Base-by-base conservation (phyloP, 2,329 filamentous ascomycete species). In the Penicillium polonicum region DNA sequence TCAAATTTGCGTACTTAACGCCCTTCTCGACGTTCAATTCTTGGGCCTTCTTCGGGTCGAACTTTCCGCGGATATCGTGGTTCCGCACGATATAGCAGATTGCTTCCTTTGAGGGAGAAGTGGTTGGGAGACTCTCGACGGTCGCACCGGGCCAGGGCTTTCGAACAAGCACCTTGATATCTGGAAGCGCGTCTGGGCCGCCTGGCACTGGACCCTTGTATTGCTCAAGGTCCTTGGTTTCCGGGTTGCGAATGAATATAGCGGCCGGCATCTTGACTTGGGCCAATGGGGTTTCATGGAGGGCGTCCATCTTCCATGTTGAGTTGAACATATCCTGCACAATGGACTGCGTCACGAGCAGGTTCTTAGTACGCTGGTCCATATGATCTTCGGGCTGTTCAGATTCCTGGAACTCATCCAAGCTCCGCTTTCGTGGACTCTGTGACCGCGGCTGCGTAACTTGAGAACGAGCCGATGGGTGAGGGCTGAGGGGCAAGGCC, bases 1-100 rank as follows among this genome's bases (percentile, higher is more conserved):
- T 80, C 43, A 99, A 79, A 13, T 72, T 67, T 36, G 79, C 79
- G 72, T 82, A 95, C 48, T 87, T 78, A 0, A 64, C 71, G 2
- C 85, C 86, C 52, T 79, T 82, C 21, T 77, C 75, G 0, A 97
- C 83, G 1, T 88, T 88, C 2, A 92, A 76, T 29, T 78, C 79
- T 60, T 78, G 80, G 0, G 92, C 93, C 57, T 80, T 84, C 48
- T 82, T 71, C 0, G 84, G 77, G 59, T 90, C 81, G 69, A 99
- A 97, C 68, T 88, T 93, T 52, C 94, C 94, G 53, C 94, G 85
- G 53, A 88, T 83, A 38, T 87, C 80, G 61, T 91, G 85, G 53
- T 85, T 86, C 65, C 91, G 90, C 70, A 96, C 83, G 57, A 99
- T 88, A 74, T 99, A 99, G 57, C 89, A 96, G 65, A 97, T 79